Evolutionary conservation across 805 yeast genomes (phyloP).

Genomic region (Candida anglica): DNA sequence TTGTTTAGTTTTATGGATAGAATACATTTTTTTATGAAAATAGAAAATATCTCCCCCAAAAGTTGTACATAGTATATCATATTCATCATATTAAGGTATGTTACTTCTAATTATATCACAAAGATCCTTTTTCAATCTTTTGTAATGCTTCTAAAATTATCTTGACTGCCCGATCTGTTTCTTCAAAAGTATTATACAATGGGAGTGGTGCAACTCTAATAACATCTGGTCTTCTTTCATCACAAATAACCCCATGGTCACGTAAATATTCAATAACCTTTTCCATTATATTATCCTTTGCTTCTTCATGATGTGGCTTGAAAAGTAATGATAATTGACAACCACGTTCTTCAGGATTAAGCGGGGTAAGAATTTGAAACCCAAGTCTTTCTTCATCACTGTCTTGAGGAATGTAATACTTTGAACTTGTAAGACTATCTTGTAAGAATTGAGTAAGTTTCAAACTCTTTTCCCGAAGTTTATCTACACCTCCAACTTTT

Average conservation of each 20-base stretch:
- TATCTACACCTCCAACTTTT: conserved; percentile 60
- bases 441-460: conserved; percentile 57
- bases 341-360: conserved; percentile 55
- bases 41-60: too few relatives aligned
- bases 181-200: conserved; percentile 71
- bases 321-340: conserved; percentile 79
- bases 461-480: conserved; percentile 53
- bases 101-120: background rate
- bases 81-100: too few relatives aligned
- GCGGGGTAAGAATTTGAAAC: conserved; percentile 75
- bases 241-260: conserved; percentile 68
- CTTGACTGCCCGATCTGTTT: conserved; percentile 47
- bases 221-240: conserved; percentile 89
- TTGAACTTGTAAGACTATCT: conserved; percentile 40
- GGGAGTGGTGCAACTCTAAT: conserved; percentile 86
- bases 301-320: conserved; percentile 32
- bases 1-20: too few relatives aligned
- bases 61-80: too few relatives aligned
- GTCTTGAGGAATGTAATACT: conserved; percentile 38
- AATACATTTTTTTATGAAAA: too few relatives aligned
- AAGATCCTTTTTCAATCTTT: background rate
- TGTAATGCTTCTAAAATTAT: conserved; percentile 40
- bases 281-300: conserved; percentile 56
- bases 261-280: conserved; percentile 47
- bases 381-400: conserved; percentile 22